A percentile compares a stretch with the other conserved stretches of the same genome.
These are phyloP conservation scores for Penicillium paradoxum DNA, from an alignment of 495 filamentous ascomycete species.

Conservation along the genomic window DNA sequence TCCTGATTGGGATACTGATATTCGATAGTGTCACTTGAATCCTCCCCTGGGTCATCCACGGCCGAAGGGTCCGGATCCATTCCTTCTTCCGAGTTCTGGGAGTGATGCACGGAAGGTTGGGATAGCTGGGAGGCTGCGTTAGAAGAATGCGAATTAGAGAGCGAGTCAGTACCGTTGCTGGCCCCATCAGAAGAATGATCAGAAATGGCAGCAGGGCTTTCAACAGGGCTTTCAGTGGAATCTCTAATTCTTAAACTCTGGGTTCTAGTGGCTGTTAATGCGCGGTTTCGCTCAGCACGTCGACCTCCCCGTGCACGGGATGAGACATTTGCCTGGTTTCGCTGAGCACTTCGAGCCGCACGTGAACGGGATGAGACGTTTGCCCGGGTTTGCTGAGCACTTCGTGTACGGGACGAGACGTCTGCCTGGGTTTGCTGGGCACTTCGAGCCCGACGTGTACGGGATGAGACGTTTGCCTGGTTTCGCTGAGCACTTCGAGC, in stretches of 20 bases:
- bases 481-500: no score
- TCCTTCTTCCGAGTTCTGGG: background rate
- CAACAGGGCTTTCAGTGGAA: background rate
- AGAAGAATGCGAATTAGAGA: constrained; percentile 1
- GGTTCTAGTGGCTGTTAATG: background rate
- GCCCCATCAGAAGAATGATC: background rate
- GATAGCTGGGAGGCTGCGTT: background rate
- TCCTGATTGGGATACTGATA: background rate
- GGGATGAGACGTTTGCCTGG: no score
- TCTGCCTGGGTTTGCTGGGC: no score
- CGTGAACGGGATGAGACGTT: no score
- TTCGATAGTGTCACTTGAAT: background rate
- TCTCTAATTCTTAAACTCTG: background rate
- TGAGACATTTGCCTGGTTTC: no score
- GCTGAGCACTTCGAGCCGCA: no score
- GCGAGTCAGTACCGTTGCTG: background rate
- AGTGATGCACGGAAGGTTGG: background rate
- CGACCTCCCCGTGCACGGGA: no score
- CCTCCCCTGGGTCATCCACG: background rate
- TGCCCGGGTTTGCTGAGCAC: no score
- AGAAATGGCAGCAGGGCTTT: no score
- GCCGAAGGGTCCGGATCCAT: background rate
- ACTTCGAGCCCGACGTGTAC: no score
- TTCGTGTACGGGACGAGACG: no score
- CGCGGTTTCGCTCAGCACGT: no score